Percentiles rank a stretch among this genome's conserved stretches.
These are phyloP conservation scores for Aspergillaceae sp. DNA, from an alignment of 2,329 filamentous ascomycete genomes.

Conservation along the genomic window DNA sequence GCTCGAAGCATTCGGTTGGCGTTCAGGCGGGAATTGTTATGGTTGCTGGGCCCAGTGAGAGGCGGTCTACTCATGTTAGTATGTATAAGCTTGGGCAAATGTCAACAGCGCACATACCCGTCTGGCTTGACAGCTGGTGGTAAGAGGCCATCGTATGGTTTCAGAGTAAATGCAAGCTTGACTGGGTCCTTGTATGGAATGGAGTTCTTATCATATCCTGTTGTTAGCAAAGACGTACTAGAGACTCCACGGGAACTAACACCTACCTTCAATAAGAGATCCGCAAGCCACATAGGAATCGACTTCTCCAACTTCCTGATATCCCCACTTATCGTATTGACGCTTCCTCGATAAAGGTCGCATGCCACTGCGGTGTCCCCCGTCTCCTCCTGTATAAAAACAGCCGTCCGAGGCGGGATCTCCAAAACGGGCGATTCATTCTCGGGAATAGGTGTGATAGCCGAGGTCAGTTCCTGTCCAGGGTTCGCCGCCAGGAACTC, in stretches of 20 bases:
- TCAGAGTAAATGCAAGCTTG: constrained; percentile 89
- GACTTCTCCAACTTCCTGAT: constrained; percentile 76
- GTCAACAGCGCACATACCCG: constrained; percentile 39
- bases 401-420: constrained; percentile 44
- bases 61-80: constrained; percentile 9
- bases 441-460: constrained; percentile 35
- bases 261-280: constrained; percentile 64
- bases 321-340: constrained; percentile 66
- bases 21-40: constrained; percentile 77
- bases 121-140: constrained; percentile 67
- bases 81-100: no score
- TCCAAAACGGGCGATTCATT: constrained; percentile 38
- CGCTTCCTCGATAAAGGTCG: constrained; percentile 84
- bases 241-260: not conserved
- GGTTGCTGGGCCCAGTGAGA: constrained; percentile 16
- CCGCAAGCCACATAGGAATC: constrained; percentile 85
- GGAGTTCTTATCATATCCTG: constrained; percentile 51
- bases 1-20: constrained; percentile 94
- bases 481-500: constrained; percentile 32
- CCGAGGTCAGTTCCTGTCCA: constrained; percentile 27
- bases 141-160: constrained; percentile 67
- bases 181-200: constrained; percentile 81
- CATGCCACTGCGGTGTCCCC: constrained; percentile 58
- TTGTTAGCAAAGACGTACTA: constrained; percentile 1
- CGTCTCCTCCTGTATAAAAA: constrained; percentile 58